Evolutionary conservation across 306 rosid species (phyloP), one percentile per base, ranked within the genome.

Genomic region (Ormosia semicastrata): DNA sequence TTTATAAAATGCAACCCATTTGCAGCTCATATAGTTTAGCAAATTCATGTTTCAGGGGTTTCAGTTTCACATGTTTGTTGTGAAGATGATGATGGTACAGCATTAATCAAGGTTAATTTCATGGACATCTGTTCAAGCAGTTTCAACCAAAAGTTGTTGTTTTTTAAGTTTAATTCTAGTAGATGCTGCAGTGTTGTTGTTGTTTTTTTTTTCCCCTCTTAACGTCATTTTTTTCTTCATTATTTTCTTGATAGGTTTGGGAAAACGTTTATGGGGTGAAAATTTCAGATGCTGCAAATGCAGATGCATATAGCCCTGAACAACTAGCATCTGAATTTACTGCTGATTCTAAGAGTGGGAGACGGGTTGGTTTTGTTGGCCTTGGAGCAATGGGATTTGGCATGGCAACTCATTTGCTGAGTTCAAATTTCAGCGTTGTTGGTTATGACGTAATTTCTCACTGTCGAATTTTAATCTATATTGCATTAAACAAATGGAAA

Each of bases 341-440:
- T 75, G 73, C 91, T 47, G 70, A 70, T 75, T 82, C 98, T 76
- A 75, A 78, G 62, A 77, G 82, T 56, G 91, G 81, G 79, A 81
- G 57, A 50, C 87, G 91, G 71, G 83, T 95, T 87, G 99, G 98
- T 82, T 95, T 95, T 87, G 79, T 95, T 78, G 99, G 99, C 75
- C 99, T 95, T 71, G 99, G 99, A 86, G 99, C 97, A 70, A 95
- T 95, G 99, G 99, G 99, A 84, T 95, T 91, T 84, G 99, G 99
- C 92, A 95, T 95, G 99, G 97, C 99, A 75, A 88, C 98, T 76
- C 95, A 95, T 52, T 91, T 95, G 70, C 66, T 95, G 88, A 90
- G 54, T 46, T 91, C 94, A 64, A 86, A 93, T 39, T 91, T 89
- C 90, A 57, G 77, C 56, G 99, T 95, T 68, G 32, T 46, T 80